These are phyloP conservation scores for Paraglomus occultum DNA, from an alignment of 192 early-diverging fungal species.

Conservation along the genomic window DNA sequence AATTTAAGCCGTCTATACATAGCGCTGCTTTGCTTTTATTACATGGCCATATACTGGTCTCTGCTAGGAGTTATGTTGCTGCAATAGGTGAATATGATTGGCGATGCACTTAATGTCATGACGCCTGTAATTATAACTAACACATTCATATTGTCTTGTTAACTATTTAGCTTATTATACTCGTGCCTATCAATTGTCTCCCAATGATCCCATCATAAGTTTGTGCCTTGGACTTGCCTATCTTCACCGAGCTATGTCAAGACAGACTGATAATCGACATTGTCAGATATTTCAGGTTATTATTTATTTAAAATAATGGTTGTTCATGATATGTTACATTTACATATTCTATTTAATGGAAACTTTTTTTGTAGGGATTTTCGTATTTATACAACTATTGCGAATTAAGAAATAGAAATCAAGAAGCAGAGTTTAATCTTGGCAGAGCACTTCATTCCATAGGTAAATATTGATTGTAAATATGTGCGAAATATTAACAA, in stretches of 20 bases:
- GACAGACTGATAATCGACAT: slow-evolving; percentile 70
- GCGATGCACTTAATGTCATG: not conserved
- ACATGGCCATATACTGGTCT: slow-evolving; percentile 61
- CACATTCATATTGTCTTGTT: not conserved
- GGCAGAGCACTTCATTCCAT: slow-evolving; percentile 91
- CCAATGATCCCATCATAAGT: slow-evolving; percentile 67
- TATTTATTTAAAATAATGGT: not conserved
- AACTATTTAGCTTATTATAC: slow-evolving; percentile 47
- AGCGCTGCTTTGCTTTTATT: slow-evolving; percentile 48
- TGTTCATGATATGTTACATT: not conserved
- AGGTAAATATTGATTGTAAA: slow-evolving; percentile 16
- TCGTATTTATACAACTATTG: slow-evolving; percentile 64
- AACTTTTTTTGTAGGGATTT: slow-evolving; percentile 42
- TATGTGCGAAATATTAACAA: not conserved
- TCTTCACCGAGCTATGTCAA: slow-evolving; percentile 65
- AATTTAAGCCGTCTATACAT: slow-evolving; percentile 3
- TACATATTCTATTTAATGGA: not conserved
- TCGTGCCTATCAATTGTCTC: slow-evolving; percentile 54
- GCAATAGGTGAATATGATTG: slow-evolving; percentile 53
- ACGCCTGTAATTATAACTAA: not conserved
- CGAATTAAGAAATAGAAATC: slow-evolving; percentile 41
- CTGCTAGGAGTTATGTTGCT: slow-evolving; percentile 49
- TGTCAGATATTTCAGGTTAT: slow-evolving; percentile 56
- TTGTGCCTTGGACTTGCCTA: slow-evolving; percentile 61
- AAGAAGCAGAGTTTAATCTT: slow-evolving; percentile 82